phyloP scores from a whole-genome alignment of 2,329 filamentous ascomycete genomes.

The Neocucurbitaria cava region DNA sequence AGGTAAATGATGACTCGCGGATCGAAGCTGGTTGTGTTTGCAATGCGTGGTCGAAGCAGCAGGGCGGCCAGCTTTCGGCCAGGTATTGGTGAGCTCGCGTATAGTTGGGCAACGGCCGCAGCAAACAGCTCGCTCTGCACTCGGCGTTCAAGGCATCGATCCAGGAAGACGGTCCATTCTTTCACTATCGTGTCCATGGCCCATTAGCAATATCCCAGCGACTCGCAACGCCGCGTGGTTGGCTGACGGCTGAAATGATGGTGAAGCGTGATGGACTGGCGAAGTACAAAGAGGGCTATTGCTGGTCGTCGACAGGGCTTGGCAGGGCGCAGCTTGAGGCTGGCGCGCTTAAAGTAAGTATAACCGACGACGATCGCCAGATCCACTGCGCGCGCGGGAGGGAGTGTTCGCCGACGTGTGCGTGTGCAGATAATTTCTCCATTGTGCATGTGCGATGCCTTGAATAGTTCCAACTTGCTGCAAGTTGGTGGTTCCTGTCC shows the following conservation, averaged over 20 bases:
- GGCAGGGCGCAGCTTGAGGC: conserved; percentile 9
- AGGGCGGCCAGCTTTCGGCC: conserved; percentile 45
- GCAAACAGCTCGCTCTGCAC: conserved; percentile 44
- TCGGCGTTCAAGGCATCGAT: conserved; percentile 44
- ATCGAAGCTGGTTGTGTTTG: conserved; percentile 39
- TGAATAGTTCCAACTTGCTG: not conserved
- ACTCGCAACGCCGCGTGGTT: conserved; percentile 16
- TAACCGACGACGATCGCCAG: conserved; percentile 3
- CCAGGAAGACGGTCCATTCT: conserved; percentile 44
- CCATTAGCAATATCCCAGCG: conserved; percentile 26
- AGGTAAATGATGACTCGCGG: conserved; percentile 44
- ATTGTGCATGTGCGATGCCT: not conserved
- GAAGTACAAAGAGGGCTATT: conserved; percentile 11
- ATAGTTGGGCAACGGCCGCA: conserved; percentile 39
- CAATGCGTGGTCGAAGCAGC: conserved; percentile 40
- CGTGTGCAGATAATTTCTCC: not conserved
- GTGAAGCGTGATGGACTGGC: conserved; percentile 24
- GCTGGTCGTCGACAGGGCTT: conserved; percentile 8
- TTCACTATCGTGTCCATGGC: conserved; percentile 44
- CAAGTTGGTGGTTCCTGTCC: not conserved
- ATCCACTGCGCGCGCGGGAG: not conserved
- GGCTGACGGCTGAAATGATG: conserved; percentile 22
- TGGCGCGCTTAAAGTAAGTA: conserved; percentile 1
- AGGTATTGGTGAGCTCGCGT: conserved; percentile 43
- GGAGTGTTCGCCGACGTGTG: not conserved